Evolutionary conservation across 225 moss, liverwort and hornwort genomes (phyloP), one percentile per base, ranked within the genome.

Genomic region (Antitrichia curtipendula): DNA sequence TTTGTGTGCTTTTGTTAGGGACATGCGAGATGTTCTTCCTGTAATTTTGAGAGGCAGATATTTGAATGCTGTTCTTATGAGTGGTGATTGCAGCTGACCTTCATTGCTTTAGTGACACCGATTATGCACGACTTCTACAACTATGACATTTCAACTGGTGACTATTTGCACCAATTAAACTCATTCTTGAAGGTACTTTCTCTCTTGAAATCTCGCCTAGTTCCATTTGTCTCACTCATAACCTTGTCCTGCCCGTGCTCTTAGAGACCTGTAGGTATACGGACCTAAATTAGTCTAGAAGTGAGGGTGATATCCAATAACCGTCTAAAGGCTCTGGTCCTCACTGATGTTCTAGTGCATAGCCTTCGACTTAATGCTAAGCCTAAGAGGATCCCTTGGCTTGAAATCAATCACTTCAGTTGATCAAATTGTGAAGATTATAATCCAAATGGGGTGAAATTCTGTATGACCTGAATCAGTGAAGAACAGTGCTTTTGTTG

Each of bases 51-150:
- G 58, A 47, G 71, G 29, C 82, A 43, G 52, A 66, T 49, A 76
- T 76, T 83, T 70, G 84, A 81, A 20, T 78, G 76, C 43, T 71
- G 61, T 75, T 36, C 66, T 82, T 45, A 71, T 78, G 82, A 15
- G 24, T 78, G 80, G 65, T 89, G 85, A 47, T 75, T 91, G 90
- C 90, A 99, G 98, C 92, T 99, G 52, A 78, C 92, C 47, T 99
- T 99, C 87, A 82, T 99, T 62, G 96, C 95, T 34, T 89, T 90
- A 49, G 94, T 96, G 63, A 97, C 98, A 49, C 98, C 98, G 38
- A 92, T 99, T 54, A 96, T 97, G 97, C 98, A 99, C 62, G 98
- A 99, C 78, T 99, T 99, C 66, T 99, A 99, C 92, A 97, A 99
- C 87, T 95, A 94, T 82, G 96, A 97, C 49, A 92, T 99, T 62